Percentiles rank a stretch among this genome's conserved stretches.
These are phyloP conservation scores for Coccinonectria pachysandricola DNA, from an alignment of 2,329 filamentous ascomycete genomes.

Conservation along the genomic window DNA sequence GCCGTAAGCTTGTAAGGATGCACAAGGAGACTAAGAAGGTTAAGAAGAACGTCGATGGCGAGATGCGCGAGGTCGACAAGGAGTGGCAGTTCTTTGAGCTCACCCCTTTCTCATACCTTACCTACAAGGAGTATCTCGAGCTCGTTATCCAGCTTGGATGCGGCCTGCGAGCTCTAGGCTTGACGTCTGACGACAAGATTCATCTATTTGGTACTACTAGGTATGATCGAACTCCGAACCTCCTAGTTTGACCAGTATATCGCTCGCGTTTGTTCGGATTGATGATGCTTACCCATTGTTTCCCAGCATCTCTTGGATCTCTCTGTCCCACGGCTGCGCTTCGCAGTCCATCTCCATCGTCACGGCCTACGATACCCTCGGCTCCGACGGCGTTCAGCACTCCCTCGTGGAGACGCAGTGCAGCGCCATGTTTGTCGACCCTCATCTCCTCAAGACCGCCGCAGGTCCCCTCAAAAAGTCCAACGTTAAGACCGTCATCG, in stretches of 20 bases:
- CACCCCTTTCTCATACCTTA: constrained; percentile 63
- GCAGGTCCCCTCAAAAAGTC: constrained; percentile 44
- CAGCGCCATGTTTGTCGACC: constrained; percentile 78
- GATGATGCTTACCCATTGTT: too few relatives aligned
- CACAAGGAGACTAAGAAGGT: constrained; percentile 83
- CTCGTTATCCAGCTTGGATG: constrained; percentile 59
- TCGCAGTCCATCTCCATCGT: constrained; percentile 88
- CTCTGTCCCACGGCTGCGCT: constrained; percentile 63
- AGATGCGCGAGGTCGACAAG: constrained; percentile 73
- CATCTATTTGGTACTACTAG: constrained; percentile 81
- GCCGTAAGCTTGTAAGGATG: constrained; percentile 62
- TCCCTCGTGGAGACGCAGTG: constrained; percentile 74
- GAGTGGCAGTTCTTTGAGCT: constrained; percentile 88
- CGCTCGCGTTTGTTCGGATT: not conserved
- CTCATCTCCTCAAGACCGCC: constrained; percentile 59
- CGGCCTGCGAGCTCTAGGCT: constrained; percentile 64
- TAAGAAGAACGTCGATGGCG: constrained; percentile 77
- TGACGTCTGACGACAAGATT: constrained; percentile 56
- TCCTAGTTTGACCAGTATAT: not conserved
- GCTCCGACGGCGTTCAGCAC: constrained; percentile 73
- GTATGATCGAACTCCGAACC: constrained; percentile 30
- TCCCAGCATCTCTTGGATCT: constrained; percentile 72
- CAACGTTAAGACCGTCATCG: constrained; percentile 49
- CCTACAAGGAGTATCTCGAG: constrained; percentile 69
- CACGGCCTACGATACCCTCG: constrained; percentile 89